A percentile compares a stretch with the other conserved stretches of the same genome.
These are phyloP conservation scores for Coemansia sp. DNA, from an alignment of 192 early-diverging fungal species.

Conservation along the genomic window DNA sequence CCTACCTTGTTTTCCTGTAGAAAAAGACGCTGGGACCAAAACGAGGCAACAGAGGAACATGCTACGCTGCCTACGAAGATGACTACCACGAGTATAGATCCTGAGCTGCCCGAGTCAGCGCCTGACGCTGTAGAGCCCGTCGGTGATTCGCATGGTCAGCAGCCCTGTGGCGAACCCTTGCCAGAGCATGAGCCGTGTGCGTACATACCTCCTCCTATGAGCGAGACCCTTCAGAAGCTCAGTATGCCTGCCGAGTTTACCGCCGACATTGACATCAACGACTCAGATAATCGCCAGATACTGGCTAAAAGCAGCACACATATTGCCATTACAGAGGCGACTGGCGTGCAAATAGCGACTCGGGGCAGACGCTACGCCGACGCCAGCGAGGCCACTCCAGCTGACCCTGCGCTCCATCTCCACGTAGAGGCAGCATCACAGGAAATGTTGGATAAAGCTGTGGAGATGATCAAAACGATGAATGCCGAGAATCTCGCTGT, in stretches of 20 bases:
- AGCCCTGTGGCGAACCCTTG: not conserved
- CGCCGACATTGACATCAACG: slow-evolving; percentile 76
- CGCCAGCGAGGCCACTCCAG: slow-evolving; percentile 66
- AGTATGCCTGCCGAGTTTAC: slow-evolving; percentile 36
- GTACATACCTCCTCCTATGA: slow-evolving; percentile 11
- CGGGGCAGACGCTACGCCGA: slow-evolving; percentile 81
- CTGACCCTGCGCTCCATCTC: slow-evolving; percentile 77
- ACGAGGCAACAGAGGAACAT: not conserved
- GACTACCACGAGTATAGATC: not conserved
- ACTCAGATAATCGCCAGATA: slow-evolving; percentile 74
- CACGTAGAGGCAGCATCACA: slow-evolving; percentile 69
- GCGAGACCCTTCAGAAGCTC: not conserved
- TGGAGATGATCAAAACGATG: slow-evolving; percentile 72
- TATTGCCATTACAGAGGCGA: slow-evolving; percentile 70
- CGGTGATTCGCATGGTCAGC: not conserved
- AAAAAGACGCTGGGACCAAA: slow-evolving; percentile 29
- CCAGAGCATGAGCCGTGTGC: not conserved
- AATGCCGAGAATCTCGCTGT: slow-evolving; percentile 15
- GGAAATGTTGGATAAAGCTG: slow-evolving; percentile 68
- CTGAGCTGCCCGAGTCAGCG: not conserved
- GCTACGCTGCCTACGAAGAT: not conserved
- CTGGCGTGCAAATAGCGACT: slow-evolving; percentile 73
- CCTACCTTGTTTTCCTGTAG: not conserved
- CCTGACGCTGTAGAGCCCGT: not conserved
- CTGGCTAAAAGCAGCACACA: slow-evolving; percentile 79